These are phyloP conservation scores for Polyporus arcularius DNA, from an alignment of 768 basidiomycete species.

Conservation along the genomic window DNA sequence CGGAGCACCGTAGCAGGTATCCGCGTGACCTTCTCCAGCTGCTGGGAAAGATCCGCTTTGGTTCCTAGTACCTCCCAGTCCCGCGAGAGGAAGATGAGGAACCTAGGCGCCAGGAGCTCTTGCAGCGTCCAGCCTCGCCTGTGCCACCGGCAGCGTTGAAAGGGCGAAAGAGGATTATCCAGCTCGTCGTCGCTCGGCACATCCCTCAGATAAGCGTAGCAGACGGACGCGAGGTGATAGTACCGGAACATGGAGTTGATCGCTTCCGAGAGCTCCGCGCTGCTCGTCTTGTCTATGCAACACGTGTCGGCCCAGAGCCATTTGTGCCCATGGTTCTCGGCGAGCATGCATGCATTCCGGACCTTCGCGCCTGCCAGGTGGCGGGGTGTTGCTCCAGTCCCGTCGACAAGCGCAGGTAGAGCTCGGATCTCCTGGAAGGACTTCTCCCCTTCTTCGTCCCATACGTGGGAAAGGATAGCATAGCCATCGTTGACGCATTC, in stretches of 20 bases:
- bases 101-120: neutral
- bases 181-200: neutral
- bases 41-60: neutral
- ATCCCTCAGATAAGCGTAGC: conserved; percentile 5
- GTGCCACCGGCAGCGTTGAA: conserved; percentile 1
- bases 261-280: conserved; percentile 7
- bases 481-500: neutral
- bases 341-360: neutral
- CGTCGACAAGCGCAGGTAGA: too few relatives aligned
- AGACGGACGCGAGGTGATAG: neutral
- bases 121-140: conserved; percentile 7
- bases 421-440: too few relatives aligned
- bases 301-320: conserved; percentile 15
- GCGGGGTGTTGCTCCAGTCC: neutral
- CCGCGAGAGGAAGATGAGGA: neutral
- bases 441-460: neutral
- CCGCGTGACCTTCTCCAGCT: neutral
- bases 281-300: conserved; percentile 14
- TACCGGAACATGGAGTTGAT: conserved; percentile 12
- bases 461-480: neutral
- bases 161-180: neutral
- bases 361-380: neutral
- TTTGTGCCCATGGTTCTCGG: neutral
- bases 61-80: neutral
- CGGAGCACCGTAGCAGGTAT: neutral